These are phyloP conservation scores for Aspergillus bertholletiae DNA, from an alignment of 495 filamentous ascomycete species.

Conservation along the genomic window DNA sequence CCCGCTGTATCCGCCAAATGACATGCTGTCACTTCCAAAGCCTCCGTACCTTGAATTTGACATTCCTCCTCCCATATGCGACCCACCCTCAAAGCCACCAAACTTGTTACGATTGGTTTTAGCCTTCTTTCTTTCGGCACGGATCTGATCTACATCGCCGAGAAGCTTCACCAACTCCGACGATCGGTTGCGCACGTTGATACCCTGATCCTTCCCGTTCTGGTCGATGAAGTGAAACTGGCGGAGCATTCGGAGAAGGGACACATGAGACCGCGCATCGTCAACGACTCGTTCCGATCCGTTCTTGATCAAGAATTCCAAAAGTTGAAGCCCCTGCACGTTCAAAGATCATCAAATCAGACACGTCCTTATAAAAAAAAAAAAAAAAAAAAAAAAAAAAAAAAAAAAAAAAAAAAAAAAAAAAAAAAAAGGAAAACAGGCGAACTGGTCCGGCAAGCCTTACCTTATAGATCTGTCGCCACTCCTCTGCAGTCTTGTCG, in stretches of 20 bases:
- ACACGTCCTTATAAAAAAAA: neutral
- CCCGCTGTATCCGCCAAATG: conserved; percentile 81
- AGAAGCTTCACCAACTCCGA: conserved; percentile 94
- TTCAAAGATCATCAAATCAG: neutral
- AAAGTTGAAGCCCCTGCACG: conserved; percentile 74
- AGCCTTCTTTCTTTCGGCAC: conserved; percentile 91
- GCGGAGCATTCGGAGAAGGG: conserved; percentile 93
- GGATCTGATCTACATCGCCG: conserved; percentile 89
- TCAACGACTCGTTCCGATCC: conserved; percentile 97
- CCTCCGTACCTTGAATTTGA: conserved; percentile 70
- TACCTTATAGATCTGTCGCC: conserved; percentile 98
- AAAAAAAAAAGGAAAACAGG: too few relatives aligned
- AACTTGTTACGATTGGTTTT: conserved; percentile 88
- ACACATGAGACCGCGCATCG: conserved; percentile 92
- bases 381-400: too few relatives aligned
- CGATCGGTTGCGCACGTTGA: conserved; percentile 94
- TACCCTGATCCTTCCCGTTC: conserved; percentile 97
- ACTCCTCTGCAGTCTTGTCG: conserved; percentile 96
- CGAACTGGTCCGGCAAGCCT: neutral
- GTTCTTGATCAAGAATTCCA: conserved; percentile 98
- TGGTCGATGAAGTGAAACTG: conserved; percentile 97
- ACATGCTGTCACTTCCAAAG: conserved; percentile 73
- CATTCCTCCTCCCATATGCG: conserved; percentile 53
- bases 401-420: too few relatives aligned
- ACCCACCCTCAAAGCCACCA: conserved; percentile 84